Conservation (phyloP, 2,329 filamentous ascomycete species). For the Cercospora berteroae region DNA sequence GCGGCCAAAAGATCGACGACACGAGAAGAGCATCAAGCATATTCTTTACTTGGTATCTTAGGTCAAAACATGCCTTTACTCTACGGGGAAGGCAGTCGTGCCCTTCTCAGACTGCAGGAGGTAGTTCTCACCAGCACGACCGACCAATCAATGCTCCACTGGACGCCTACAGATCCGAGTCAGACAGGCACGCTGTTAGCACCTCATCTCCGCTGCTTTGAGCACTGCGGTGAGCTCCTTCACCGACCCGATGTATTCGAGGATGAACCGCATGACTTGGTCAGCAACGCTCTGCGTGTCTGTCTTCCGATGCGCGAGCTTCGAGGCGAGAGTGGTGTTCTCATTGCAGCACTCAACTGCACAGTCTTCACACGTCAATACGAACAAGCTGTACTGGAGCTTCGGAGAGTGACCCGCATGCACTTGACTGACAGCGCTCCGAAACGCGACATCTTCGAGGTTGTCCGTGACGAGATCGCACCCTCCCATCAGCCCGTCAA, state of each 20-base stretch:
- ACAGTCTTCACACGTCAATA: background rate
- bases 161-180: constrained; percentile 1
- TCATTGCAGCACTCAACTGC: background rate
- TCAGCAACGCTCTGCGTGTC: background rate
- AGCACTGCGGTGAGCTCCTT: background rate
- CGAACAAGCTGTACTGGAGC: constrained; percentile 1
- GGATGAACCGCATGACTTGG: constrained; percentile 1
- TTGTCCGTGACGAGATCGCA: background rate
- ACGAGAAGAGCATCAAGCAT: constrained; percentile 26
- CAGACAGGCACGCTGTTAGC: constrained; percentile 3
- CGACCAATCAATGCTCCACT: constrained; percentile 26
- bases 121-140: constrained; percentile 18
- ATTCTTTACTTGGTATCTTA: constrained; percentile 26
- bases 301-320: constrained; percentile 1
- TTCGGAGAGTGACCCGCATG: background rate
- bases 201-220: background rate
- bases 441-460: background rate
- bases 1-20: constrained; percentile 19
- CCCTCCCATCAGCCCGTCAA: background rate
- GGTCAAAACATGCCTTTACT: constrained; percentile 24
- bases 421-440: background rate
- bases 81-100: constrained; percentile 22
- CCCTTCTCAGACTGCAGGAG: constrained; percentile 28
- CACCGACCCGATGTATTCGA: constrained; percentile 5
- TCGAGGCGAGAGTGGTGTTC: background rate